Conservation (phyloP, 805 yeast genomes). For the Starmerella potacharoeniae region DNA sequence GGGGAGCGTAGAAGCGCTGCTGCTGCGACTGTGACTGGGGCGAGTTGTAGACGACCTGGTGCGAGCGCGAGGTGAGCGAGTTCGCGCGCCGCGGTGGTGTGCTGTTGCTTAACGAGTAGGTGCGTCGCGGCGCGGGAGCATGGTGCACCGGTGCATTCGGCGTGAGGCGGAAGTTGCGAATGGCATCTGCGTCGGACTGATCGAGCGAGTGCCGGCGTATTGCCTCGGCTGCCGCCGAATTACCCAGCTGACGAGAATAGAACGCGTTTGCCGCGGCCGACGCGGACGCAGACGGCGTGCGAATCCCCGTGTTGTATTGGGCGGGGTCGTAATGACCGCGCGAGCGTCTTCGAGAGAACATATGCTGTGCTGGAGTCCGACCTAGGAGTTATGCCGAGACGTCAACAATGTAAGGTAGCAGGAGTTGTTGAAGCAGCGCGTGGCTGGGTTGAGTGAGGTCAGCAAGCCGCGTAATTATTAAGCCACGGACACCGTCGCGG, state of each 20-base stretch:
- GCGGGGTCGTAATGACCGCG: constrained; percentile 23
- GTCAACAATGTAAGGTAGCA: not conserved
- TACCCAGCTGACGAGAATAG: constrained; percentile 20
- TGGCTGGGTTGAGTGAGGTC: constrained; percentile 1
- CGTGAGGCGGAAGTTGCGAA: constrained; percentile 18
- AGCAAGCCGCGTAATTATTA: constrained; percentile 2
- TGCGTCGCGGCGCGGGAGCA: not conserved
- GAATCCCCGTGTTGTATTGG: constrained; percentile 28
- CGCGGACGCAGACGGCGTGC: constrained; percentile 36
- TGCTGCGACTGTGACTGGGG: not conserved
- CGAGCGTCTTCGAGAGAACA: constrained; percentile 19
- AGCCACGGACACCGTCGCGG: not conserved
- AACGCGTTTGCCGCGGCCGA: constrained; percentile 46
- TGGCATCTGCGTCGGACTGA: constrained; percentile 20
- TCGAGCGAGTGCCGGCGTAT: constrained; percentile 28
- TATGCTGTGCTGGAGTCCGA: not conserved
- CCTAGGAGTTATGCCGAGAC: not conserved
- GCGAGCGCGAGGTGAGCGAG: constrained; percentile 19
- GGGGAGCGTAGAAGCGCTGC: not conserved
- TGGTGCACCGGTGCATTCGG: not conserved
- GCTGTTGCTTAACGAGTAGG: constrained; percentile 2
- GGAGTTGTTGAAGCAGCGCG: not conserved
- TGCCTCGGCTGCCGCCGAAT: constrained; percentile 31
- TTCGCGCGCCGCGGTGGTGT: constrained; percentile 18
- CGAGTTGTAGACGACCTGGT: constrained; percentile 9